Evolutionary conservation across 73 alveolate species (phyloP).

Genomic region (Symbiodinium pilosum): DNA sequence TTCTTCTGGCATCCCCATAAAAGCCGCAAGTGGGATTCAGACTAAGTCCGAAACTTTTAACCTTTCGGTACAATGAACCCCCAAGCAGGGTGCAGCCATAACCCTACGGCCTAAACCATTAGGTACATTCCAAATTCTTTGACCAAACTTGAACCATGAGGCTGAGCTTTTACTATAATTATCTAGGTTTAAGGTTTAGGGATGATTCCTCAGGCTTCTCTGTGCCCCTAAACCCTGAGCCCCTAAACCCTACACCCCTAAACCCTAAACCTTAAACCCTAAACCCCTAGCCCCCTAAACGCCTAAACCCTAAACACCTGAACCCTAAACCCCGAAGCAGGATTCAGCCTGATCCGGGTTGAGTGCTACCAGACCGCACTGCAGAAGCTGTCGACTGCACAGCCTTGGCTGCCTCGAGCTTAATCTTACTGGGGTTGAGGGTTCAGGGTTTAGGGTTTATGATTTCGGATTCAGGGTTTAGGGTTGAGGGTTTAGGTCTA

Average conservation of each 20-base stretch:
- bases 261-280: background rate
- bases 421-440: background rate
- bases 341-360: slow-evolving; percentile 30
- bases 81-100: too few relatives aligned
- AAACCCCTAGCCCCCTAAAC: background rate
- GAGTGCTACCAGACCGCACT: slow-evolving; percentile 49
- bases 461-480: background rate
- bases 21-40: too few relatives aligned
- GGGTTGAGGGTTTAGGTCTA: background rate
- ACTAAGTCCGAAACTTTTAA: too few relatives aligned
- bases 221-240: too few relatives aligned
- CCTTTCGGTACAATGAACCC: too few relatives aligned
- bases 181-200: background rate
- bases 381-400: slow-evolving; percentile 36
- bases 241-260: background rate
- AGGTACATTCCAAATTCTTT: too few relatives aligned
- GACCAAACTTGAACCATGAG: too few relatives aligned
- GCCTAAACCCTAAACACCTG: background rate
- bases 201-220: background rate
- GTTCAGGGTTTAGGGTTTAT: background rate
- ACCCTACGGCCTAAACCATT: too few relatives aligned
- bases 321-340: background rate
- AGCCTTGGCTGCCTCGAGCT: slow-evolving; percentile 49
- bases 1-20: too few relatives aligned
- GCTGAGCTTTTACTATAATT: too few relatives aligned